Conservation (phyloP, 2,329 filamentous ascomycete genomes). For the Fusarium chlamydosporum region DNA sequence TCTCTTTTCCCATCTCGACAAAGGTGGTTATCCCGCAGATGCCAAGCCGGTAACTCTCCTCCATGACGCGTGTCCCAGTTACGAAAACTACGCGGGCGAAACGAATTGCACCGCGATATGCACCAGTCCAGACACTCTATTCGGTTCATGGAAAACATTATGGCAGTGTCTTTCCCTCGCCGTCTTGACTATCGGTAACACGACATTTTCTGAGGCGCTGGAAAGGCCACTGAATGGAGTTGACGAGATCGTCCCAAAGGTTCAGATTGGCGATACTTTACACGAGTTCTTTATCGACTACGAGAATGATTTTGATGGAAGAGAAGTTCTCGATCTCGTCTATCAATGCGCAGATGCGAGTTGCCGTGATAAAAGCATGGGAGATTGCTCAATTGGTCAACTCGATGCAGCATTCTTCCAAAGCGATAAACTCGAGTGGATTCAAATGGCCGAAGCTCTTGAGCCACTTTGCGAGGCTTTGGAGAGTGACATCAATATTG, state of each 20-base stretch:
- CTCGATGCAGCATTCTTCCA: background rate
- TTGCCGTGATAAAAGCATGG: slow-evolving; percentile 16
- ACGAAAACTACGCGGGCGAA: background rate
- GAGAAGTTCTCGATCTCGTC: background rate
- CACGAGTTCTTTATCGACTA: background rate
- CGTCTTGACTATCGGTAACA: background rate
- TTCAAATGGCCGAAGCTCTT: slow-evolving; percentile 1
- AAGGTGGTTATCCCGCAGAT: accelerated
- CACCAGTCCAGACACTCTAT: background rate
- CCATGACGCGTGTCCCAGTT: background rate
- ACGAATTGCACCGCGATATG: slow-evolving; percentile 11
- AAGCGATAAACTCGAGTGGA: background rate
- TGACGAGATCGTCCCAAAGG: background rate
- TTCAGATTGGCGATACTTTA: background rate
- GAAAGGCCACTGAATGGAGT: accelerated
- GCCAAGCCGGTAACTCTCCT: slow-evolving; percentile 2
- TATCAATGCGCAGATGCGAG: slow-evolving; percentile 26
- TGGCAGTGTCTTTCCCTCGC: slow-evolving; percentile 23
- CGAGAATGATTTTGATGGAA: background rate
- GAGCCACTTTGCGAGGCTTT: background rate
- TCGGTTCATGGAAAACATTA: slow-evolving; percentile 17
- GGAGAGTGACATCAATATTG: slow-evolving; percentile 19
- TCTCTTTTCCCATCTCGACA: background rate
- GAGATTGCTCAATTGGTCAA: background rate
- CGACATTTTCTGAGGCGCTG: background rate